Base-by-base conservation (phyloP, 148 eudicot species). In the Rhododendron simsii region DNA sequence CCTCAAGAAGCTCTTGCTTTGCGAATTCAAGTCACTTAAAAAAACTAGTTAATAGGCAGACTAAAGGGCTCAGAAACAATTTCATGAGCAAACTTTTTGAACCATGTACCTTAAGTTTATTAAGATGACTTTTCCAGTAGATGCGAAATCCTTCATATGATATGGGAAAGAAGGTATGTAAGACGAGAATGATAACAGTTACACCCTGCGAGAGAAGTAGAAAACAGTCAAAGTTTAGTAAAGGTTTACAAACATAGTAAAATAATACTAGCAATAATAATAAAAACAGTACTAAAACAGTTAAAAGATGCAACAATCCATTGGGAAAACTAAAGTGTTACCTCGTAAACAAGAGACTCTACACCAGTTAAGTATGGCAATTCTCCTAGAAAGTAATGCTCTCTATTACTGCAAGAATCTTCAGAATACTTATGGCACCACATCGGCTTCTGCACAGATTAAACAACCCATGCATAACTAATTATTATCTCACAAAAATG, bases 291-390 rank as follows among this genome's bases (percentile, higher is more conserved):
- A 20, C 11, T 39, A 39, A 18, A 39, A 82, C 44, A 82, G 50
- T 23, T 39, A 37, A 8, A 61, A 61, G 47, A 23, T 47, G 1
- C 18, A 30, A 39, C 81, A 45, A 33, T 13, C 53, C 3, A 8
- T 11, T 47, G 45, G 44, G 26, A 83, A 80, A 78, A 86, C 14
- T 11, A 83, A 33, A 82, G 16, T 20, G n/a, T 85, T 85, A 96
- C 99, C 98, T 96, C 99, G 79, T 88, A 92, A 75, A 89, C 86
- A 78, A 95, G 91, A 88, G 96, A 90, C 84, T 90, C 98, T 14
- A 89, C 74, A 85, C 89, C 85, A 81, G 92, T 93, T 77, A 96
- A 92, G 92, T 92, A 96, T 76, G 98, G 99, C 84, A 96, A 90
- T 86, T 95, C 87, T 80, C 99, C 98, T 83, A 96, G 95, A 88